phyloP scores from a whole-genome alignment of 805 yeast species.

The Lachancea lanzarotensis region DNA sequence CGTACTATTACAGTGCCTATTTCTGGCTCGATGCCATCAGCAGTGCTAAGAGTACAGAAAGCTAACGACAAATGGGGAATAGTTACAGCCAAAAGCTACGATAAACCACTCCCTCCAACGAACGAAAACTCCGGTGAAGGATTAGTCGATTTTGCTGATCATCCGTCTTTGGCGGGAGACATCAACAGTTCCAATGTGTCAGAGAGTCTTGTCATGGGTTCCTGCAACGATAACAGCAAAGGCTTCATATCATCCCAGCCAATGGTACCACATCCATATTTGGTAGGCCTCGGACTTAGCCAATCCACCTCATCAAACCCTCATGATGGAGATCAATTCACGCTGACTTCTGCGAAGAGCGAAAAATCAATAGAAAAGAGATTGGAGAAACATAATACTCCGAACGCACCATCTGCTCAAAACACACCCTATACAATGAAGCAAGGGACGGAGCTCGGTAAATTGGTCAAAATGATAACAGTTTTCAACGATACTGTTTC shows the following conservation, averaged over 20 bases:
- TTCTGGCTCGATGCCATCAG: slow-evolving; percentile 7
- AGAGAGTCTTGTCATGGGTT: background rate
- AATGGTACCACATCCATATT: background rate
- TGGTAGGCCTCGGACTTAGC: background rate
- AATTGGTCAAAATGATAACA: slow-evolving; percentile 15
- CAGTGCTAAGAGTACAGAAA: slow-evolving; percentile 12
- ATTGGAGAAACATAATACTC: too few species aligned
- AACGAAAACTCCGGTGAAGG: background rate
- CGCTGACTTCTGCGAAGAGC: background rate
- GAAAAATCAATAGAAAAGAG: background rate
- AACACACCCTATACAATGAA: slow-evolving; percentile 7
- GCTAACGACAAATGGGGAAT: slow-evolving; percentile 24
- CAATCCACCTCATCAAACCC: too few species aligned
- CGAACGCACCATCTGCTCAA: background rate
- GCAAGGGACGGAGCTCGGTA: slow-evolving; percentile 14
- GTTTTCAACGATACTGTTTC: slow-evolving; percentile 23
- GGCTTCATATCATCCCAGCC: background rate
- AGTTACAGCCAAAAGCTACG: slow-evolving; percentile 15
- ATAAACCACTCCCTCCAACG: slow-evolving; percentile 20
- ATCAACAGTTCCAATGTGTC: slow-evolving; percentile 1
- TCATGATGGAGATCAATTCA: too few species aligned
- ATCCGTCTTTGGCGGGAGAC: slow-evolving; percentile 6
- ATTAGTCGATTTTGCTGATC: slow-evolving; percentile 5
- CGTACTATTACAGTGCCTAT: slow-evolving; percentile 4
- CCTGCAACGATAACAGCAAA: background rate